Conservation (phyloP, 225 moss, liverwort and hornwort species). For the Neckera pumila region DNA sequence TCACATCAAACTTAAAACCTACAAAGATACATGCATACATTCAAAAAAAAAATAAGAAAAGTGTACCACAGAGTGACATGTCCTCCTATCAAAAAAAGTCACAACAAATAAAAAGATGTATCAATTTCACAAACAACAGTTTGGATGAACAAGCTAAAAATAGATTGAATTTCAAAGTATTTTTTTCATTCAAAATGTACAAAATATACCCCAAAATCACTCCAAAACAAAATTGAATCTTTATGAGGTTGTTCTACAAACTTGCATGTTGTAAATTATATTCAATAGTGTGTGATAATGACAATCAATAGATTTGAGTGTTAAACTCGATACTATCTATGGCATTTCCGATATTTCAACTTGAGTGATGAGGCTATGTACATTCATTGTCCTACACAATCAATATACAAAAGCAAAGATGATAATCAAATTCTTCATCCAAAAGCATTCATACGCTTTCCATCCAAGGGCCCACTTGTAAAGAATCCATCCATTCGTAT, state of each 20-base stretch:
- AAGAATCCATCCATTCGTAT: too few relatives aligned
- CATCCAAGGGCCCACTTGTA: too few relatives aligned
- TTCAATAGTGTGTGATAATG: too few relatives aligned
- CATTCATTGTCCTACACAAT: accelerated
- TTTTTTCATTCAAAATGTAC: not conserved
- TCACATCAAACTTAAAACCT: not conserved
- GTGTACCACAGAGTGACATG: accelerated
- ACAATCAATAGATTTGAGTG: accelerated
- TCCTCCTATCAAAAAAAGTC: accelerated
- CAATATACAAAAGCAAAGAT: not conserved
- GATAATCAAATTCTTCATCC: too few relatives aligned
- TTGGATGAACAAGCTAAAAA: not conserved
- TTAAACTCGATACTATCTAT: not conserved
- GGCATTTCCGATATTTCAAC: accelerated
- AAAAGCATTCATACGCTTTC: not conserved
- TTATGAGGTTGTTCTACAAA: too few relatives aligned
- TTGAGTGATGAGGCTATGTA: not conserved
- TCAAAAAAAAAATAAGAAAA: not conserved
- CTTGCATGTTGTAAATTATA: too few relatives aligned
- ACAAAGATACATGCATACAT: not conserved
- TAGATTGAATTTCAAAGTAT: accelerated
- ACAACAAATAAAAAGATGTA: not conserved
- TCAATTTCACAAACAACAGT: not conserved
- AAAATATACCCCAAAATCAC: accelerated
- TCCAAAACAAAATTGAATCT: not conserved